phyloP scores from a whole-genome alignment of 768 basidiomycete genomes.

The Serpula lacrymans region DNA sequence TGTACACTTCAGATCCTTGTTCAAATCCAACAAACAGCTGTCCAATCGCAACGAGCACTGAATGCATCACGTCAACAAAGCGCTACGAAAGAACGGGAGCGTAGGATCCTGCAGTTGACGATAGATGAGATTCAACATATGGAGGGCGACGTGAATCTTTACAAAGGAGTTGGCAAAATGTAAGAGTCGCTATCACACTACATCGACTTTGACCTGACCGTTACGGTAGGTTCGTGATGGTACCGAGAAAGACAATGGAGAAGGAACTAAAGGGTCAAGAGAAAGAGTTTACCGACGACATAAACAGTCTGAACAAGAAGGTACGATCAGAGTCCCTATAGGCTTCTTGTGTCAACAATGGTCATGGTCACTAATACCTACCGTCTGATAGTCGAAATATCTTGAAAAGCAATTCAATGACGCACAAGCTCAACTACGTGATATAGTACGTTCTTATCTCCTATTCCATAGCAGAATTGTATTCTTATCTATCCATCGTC shows the following conservation, averaged over 20 bases:
- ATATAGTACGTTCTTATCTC: slow-evolving; percentile 58
- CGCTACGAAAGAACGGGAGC: slow-evolving; percentile 80
- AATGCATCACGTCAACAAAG: slow-evolving; percentile 73
- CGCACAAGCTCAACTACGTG: slow-evolving; percentile 80
- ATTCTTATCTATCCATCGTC: slow-evolving; percentile 7
- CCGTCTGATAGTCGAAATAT: slow-evolving; percentile 65
- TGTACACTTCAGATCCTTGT: slow-evolving; percentile 65
- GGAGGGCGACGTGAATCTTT: slow-evolving; percentile 73
- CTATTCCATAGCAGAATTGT: neutral
- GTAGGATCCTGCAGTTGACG: slow-evolving; percentile 85
- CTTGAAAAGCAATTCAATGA: slow-evolving; percentile 93
- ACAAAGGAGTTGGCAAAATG: slow-evolving; percentile 97
- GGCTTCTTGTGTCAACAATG: slow-evolving; percentile 3
- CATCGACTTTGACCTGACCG: slow-evolving; percentile 2
- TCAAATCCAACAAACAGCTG: slow-evolving; percentile 89
- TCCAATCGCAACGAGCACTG: slow-evolving; percentile 80
- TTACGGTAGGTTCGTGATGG: slow-evolving; percentile 78
- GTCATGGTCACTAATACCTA: neutral
- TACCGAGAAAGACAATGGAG: slow-evolving; percentile 79
- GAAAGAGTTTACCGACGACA: slow-evolving; percentile 82
- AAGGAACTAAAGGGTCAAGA: slow-evolving; percentile 70
- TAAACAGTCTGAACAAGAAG: slow-evolving; percentile 82
- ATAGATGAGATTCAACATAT: slow-evolving; percentile 76
- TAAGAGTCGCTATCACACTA: slow-evolving; percentile 25
- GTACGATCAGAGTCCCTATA: slow-evolving; percentile 32